Evolutionary conservation across 768 basidiomycete species (phyloP), one percentile per base, ranked within the genome.

Genomic region (Tylopilus felleus): DNA sequence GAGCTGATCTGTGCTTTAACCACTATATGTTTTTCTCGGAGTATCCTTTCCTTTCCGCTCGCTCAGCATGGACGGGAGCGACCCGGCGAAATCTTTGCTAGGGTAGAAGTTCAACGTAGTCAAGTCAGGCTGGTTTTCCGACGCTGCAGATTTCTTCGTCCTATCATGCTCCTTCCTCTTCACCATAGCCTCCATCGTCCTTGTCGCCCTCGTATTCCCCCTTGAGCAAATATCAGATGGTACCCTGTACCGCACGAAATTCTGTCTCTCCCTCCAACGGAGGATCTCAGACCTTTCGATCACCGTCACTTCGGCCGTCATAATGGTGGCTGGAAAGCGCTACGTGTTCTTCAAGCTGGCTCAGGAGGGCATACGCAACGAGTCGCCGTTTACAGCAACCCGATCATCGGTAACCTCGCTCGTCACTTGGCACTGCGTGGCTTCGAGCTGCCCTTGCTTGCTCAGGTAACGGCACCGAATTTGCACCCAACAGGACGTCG

Each of bases 311-410:
- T 57, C 51, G 13, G 47, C 50, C 16, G 23, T 57, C 23, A 52
- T 47, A 3, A 38, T 55, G 23, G 22, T 25, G 41, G 41, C 23
- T 3, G 38, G 45, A 16, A 58, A 51, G 23, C 44, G 46, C 22
- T 58, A 56, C 4, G 41, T 56, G 16, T 48, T 49, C 41, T 36
- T 40, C 38, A 38, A 42, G 19, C 29, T 55, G 44, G 47, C 29
- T 1, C 21, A 7, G 25, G 31, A 28, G 33, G 29, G 53, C 14
- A 33, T 57, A 7, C 49, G 16, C 10, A 57, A 43, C 21, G 50
- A 23, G 55, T 52, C n/a, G 44, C 40, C 8, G 14, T 51, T 8
- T 56, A 58, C 46, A 43, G 31, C 21, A 42, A 36, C 17, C 42
- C 47, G 7, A 31, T 51, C 6, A 29, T 57, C 8, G 38, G 45